These are phyloP conservation scores for Brassica rapa DNA, from an alignment of 345 rosid species.

Conservation along the genomic window DNA sequence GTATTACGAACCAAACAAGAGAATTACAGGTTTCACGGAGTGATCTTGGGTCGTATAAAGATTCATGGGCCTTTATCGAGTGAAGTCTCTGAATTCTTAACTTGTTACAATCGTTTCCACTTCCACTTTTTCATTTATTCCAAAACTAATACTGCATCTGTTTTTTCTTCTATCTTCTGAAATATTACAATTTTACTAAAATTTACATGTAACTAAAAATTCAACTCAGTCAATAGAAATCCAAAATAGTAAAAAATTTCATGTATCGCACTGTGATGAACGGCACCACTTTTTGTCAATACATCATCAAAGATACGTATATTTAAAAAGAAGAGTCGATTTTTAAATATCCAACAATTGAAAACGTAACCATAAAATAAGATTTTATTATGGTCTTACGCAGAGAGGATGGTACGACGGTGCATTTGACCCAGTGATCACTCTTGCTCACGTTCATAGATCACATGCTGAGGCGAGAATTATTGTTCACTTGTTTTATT, in stretches of 20 bases:
- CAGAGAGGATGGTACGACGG: neutral
- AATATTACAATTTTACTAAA: neutral
- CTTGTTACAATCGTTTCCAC: neutral
- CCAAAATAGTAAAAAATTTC: no score
- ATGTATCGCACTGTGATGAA: neutral
- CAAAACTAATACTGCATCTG: neutral
- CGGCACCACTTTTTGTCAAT: neutral
- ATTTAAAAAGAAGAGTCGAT: neutral
- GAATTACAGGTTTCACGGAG: no score
- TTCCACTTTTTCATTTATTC: neutral
- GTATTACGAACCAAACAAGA: no score
- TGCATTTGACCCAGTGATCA: slow-evolving; percentile 3
- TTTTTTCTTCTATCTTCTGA: neutral
- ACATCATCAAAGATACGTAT: neutral
- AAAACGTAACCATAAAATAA: neutral
- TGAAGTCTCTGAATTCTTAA: neutral
- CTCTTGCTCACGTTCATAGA: slow-evolving; percentile 19
- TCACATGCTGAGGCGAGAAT: slow-evolving; percentile 4
- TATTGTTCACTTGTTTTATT: neutral
- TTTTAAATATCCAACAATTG: neutral
- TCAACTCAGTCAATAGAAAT: no score
- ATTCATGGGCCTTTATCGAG: neutral
- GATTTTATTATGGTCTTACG: slow-evolving; percentile 1
- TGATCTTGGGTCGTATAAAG: neutral
- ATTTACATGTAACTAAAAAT: no score